Evolutionary conservation across 164 flowering plant species (phyloP).

Genomic region (Echeveria elegans): DNA sequence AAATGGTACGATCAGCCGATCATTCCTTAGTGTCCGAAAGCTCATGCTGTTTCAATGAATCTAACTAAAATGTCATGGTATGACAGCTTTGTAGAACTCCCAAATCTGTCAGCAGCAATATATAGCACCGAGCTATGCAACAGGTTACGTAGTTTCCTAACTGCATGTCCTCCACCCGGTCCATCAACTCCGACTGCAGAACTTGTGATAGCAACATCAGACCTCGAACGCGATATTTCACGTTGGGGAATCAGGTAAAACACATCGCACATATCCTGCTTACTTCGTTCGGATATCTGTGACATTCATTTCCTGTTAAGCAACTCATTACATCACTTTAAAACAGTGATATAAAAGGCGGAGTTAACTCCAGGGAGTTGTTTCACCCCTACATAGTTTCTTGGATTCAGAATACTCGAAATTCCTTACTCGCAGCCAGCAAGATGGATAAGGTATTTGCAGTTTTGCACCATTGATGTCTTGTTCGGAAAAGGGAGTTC

Average conservation of each 20-base stretch:
- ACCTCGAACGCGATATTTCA: conserved; percentile 75
- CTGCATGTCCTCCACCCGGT: conserved; percentile 86
- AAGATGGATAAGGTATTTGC: conserved; percentile 71
- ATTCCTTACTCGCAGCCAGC: conserved; percentile 68
- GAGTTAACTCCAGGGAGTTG: conserved; percentile 87
- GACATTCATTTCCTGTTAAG: not conserved
- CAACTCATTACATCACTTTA: conserved; percentile 1
- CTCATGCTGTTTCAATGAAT: not conserved
- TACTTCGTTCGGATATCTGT: not conserved
- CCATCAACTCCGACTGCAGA: conserved; percentile 81
- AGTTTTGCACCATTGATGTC: not conserved
- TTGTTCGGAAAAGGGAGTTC: not conserved
- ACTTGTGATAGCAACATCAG: conserved; percentile 78
- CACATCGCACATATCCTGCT: not conserved
- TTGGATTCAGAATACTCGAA: conserved; percentile 90
- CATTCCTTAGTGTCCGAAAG: not conserved
- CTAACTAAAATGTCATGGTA: not conserved
- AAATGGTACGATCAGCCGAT: too few species aligned
- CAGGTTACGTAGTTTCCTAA: conserved; percentile 71
- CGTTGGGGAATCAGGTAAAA: conserved; percentile 71
- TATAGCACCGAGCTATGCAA: conserved; percentile 52
- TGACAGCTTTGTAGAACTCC: conserved; percentile 82
- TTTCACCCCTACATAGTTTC: conserved; percentile 78
- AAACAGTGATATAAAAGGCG: conserved; percentile 85
- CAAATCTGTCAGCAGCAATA: conserved; percentile 74